Base-by-base conservation (phyloP, 2,329 filamentous ascomycete genomes). In the Beauveria sp. region DNA sequence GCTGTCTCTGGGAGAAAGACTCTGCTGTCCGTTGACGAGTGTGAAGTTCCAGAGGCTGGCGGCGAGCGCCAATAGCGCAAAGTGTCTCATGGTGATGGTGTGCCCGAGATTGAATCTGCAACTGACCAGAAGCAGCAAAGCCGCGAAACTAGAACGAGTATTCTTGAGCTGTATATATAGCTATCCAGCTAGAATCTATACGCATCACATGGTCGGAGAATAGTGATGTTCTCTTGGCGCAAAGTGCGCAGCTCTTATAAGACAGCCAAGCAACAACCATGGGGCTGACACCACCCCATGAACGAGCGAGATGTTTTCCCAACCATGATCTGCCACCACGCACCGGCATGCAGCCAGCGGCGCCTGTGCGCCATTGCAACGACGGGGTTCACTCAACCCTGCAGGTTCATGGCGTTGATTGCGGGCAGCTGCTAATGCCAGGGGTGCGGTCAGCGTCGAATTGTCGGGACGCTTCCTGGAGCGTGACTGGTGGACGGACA, bases 401-500 rank as follows among this genome's bases (percentile, higher is more conserved):
- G 59, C 53, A 50, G 10, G 44, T 50, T 47, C 34, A 56, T 56
- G 34, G 52, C 28, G 43, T 37, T 37, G 34, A 37, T 37, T 16
- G 34, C 14, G 34, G 43, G 30, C 34, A 28, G 16, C 30, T 12
- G 14, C 12, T 44, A 50, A 37, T 37, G 37, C 37, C 53, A 55
- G 59, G 47, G 46, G 51, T n/a, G 41, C n/a, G 46, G 59, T 52
- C 52, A 50, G 44, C 52, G 18, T 47, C 24, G 37, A 59, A 24
- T 30, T 24, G 59, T 51, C 52, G 46, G 34, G 46, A 53, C 53
- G 52, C 26, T 51, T 50, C 44, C 12, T 44, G 53, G 40, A 40
- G 59, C 59, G 59, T 55, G 59, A 61, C 52, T 61, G 59, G 52
- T 22, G 20, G 44, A 50, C 48, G 59, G 44, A 50, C 24, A 48